Evolutionary conservation across 2,329 filamentous ascomycete genomes (phyloP).

Genomic region (Diaporthe aspalathi): DNA sequence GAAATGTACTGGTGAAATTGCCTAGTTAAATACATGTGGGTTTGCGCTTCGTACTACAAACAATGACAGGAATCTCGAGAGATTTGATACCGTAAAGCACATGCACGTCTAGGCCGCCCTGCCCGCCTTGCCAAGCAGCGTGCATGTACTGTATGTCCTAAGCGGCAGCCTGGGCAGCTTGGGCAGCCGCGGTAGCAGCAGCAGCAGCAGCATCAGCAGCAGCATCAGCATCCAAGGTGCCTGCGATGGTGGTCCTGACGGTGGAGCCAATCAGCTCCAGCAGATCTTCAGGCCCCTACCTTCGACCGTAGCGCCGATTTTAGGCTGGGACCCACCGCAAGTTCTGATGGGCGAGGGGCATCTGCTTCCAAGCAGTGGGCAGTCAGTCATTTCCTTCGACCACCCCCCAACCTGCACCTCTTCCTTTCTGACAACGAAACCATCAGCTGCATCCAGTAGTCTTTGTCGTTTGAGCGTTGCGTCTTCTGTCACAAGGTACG

Average conservation of each 20-base stretch:
- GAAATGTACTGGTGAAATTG: neutral
- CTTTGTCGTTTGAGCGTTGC: slow-evolving; percentile 1
- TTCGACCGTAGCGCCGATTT: slow-evolving; percentile 27
- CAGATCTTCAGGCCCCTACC: slow-evolving; percentile 23
- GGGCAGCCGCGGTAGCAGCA: too few relatives aligned
- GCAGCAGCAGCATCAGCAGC: too few relatives aligned
- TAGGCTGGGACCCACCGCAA: slow-evolving; percentile 37
- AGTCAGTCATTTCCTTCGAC: slow-evolving; percentile 26
- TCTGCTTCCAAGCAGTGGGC: slow-evolving; percentile 5
- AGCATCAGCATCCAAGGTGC: neutral
- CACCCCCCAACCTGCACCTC: slow-evolving; percentile 3
- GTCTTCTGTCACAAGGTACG: slow-evolving; percentile 31
- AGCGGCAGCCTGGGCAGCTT: slow-evolving; percentile 15
- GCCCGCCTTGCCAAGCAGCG: neutral
- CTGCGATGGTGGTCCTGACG: neutral
- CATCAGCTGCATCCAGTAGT: slow-evolving; percentile 24
- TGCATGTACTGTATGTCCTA: too few relatives aligned
- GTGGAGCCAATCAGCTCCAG: slow-evolving; percentile 30
- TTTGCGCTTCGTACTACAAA: slow-evolving; percentile 6
- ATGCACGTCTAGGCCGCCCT: neutral
- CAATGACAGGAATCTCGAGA: neutral
- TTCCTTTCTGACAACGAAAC: slow-evolving; percentile 26
- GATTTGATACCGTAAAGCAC: neutral
- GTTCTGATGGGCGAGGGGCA: slow-evolving; percentile 39
- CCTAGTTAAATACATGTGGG: neutral